Percentiles rank a stretch among this genome's conserved stretches.
Conservation (phyloP, 371 early-diverging fungal genomes). For the Mortierella sp. region DNA sequence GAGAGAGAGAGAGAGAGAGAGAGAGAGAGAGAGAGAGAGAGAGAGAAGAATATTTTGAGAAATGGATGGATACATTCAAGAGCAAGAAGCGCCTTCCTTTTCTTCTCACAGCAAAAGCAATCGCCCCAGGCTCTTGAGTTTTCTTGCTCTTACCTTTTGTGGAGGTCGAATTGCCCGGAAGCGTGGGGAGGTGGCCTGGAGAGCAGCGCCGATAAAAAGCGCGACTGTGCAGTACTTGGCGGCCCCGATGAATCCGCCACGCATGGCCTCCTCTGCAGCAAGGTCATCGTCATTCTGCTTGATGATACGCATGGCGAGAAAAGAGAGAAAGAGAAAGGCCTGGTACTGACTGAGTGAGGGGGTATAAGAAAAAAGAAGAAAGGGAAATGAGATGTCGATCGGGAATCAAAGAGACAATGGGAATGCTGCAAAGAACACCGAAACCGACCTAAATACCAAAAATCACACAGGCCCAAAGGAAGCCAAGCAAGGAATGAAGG, state of each 20-base stretch:
- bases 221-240: constrained; percentile 50
- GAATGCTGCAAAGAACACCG: too few species aligned
- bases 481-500: too few species aligned
- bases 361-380: too few species aligned
- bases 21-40: background rate
- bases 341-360: too few species aligned
- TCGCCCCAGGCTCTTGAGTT: too few species aligned
- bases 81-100: background rate
- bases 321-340: background rate
- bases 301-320: constrained; percentile 40
- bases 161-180: constrained; percentile 44
- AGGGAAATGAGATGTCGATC: too few species aligned
- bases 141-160: constrained; percentile 30
- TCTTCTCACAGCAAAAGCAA: too few species aligned
- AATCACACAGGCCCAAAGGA: too few species aligned
- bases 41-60: background rate
- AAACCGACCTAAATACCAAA: too few species aligned
- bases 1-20: background rate
- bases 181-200: constrained; percentile 40
- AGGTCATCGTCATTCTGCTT: constrained; percentile 44
- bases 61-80: background rate
- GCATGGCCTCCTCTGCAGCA: constrained; percentile 49
- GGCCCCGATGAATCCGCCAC: constrained; percentile 46
- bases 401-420: too few species aligned
- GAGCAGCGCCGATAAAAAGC: constrained; percentile 33